These are phyloP conservation scores for Calonectria montana DNA, from an alignment of 2,329 filamentous ascomycete genomes.

Conservation along the genomic window DNA sequence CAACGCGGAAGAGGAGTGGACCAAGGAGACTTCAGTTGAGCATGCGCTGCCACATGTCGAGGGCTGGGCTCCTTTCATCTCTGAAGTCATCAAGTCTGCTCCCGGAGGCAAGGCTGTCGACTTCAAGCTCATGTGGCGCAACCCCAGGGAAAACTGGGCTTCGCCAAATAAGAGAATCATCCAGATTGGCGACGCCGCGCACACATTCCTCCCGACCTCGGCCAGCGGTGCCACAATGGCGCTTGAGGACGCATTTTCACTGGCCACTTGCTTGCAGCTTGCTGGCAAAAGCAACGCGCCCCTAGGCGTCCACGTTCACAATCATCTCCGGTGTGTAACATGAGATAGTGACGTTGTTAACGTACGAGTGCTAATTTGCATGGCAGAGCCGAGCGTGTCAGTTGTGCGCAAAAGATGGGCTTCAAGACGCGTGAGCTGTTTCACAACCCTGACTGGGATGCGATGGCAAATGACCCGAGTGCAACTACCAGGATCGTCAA, in stretches of 20 bases:
- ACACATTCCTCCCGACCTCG: not conserved
- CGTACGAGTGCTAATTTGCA: constrained; percentile 12
- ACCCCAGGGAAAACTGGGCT: constrained; percentile 52
- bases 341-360: not conserved
- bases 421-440: not conserved
- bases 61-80: not conserved
- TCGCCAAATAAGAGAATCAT: constrained; percentile 49
- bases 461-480: not conserved
- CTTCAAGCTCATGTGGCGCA: constrained; percentile 55
- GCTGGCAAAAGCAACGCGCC: not conserved
- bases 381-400: not conserved
- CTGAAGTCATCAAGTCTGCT: constrained; percentile 10
- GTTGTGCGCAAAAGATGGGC: not conserved
- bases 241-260: not conserved
- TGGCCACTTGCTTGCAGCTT: not conserved
- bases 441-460: not conserved
- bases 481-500: not conserved
- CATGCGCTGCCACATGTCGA: not conserved
- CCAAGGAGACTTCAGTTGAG: not conserved
- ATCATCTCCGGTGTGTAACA: not conserved
- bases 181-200: constrained; percentile 49
- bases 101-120: constrained; percentile 47
- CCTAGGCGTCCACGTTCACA: not conserved
- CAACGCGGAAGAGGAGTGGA: not conserved
- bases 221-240: not conserved